Conservation (phyloP, 1,139 yeast genomes). For the Taphrina wiesneri region DNA sequence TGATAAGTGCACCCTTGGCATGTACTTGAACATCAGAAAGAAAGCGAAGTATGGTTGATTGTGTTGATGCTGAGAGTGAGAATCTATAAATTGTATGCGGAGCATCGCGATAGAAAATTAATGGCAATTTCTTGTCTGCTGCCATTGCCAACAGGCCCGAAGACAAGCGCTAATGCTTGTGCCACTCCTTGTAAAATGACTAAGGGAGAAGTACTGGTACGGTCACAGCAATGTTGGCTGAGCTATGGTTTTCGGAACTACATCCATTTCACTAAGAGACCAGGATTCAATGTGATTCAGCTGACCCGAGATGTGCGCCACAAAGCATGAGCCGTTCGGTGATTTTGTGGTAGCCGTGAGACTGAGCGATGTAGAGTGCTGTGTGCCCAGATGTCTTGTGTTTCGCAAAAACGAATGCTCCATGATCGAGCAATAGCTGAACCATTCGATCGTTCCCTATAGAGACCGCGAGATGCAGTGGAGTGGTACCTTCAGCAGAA, state of each 20-base stretch:
- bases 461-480: constrained; percentile 23
- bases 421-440: neutral
- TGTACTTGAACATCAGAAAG: neutral
- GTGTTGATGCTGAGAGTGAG: neutral
- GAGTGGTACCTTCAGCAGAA: constrained; percentile 15
- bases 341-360: neutral
- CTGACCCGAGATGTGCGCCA: constrained; percentile 25
- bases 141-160: no score
- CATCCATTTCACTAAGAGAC: neutral
- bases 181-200: no score
- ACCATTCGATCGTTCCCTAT: constrained; percentile 6
- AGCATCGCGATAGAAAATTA: neutral
- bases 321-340: constrained; percentile 5
- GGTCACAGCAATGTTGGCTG: neutral
- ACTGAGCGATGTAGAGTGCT: constrained; percentile 11
- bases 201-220: neutral
- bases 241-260: no score
- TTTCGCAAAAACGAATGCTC: constrained; percentile 28
- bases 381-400: constrained; percentile 14
- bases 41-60: neutral
- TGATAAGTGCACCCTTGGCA: neutral
- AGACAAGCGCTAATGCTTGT: no score
- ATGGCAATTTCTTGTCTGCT: neutral
- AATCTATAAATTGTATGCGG: constrained; percentile 1
- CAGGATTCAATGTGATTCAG: neutral